Evolutionary conservation across 2,329 filamentous ascomycete genomes (phyloP).

Genomic region (Grosmannia huntii): DNA sequence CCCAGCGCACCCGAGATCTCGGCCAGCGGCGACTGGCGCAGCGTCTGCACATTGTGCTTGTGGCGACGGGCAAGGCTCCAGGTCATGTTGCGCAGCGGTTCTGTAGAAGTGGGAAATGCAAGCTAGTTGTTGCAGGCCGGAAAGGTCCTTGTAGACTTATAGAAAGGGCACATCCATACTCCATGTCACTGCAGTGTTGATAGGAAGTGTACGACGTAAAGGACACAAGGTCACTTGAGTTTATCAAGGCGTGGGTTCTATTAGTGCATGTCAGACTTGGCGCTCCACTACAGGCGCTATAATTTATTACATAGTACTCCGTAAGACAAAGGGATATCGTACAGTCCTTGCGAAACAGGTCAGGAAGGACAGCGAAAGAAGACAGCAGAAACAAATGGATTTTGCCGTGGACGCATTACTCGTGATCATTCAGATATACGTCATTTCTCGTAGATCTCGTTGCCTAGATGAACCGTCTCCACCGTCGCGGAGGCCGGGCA

Average conservation of each 20-base stretch:
- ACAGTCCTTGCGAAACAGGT: not conserved
- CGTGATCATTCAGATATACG: not conserved
- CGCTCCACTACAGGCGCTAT: too few species aligned
- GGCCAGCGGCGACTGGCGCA: slow-evolving; percentile 35
- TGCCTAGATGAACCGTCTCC: not conserved
- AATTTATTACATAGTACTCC: too few species aligned
- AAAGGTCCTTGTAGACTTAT: not conserved
- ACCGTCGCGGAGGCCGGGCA: slow-evolving; percentile 12
- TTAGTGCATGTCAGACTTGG: not conserved
- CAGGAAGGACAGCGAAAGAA: not conserved
- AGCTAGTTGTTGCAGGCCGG: not conserved
- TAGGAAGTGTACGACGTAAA: not conserved
- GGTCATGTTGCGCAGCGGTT: slow-evolving; percentile 6
- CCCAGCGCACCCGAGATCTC: slow-evolving; percentile 83
- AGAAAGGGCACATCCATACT: too few species aligned
- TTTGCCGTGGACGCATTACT: not conserved
- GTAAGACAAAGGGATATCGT: not conserved
- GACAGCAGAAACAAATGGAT: not conserved
- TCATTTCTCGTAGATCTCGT: not conserved
- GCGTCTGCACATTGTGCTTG: slow-evolving; percentile 34
- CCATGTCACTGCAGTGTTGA: not conserved
- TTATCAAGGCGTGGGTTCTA: not conserved
- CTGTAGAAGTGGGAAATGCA: not conserved
- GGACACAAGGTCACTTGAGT: too few species aligned
- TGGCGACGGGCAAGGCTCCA: slow-evolving; percentile 21